A percentile compares a stretch with the other conserved stretches of the same genome.
These are phyloP conservation scores for Leptographium galeiforme DNA, from an alignment of 2,329 filamentous ascomycete species.

Conservation along the genomic window DNA sequence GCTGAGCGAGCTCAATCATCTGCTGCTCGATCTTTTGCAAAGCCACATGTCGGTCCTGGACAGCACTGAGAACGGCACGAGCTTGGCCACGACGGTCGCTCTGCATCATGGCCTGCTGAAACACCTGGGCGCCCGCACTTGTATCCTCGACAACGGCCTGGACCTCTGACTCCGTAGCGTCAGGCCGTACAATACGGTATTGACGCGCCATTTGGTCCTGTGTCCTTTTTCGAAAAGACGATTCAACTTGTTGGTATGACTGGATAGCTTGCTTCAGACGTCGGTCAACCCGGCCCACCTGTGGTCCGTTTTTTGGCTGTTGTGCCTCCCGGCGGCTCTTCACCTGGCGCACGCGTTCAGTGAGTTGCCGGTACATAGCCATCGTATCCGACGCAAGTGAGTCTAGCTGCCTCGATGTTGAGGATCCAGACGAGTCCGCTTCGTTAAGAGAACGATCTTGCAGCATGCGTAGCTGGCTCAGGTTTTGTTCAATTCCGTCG, in stretches of 20 bases:
- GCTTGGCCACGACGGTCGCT: conserved; percentile 72
- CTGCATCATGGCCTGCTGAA: conserved; percentile 74
- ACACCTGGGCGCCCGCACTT: conserved; percentile 62
- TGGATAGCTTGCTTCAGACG: conserved; percentile 70
- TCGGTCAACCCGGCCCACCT: conserved; percentile 70
- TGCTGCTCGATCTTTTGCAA: conserved; percentile 87
- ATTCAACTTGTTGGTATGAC: conserved; percentile 68
- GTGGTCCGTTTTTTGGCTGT: conserved; percentile 58
- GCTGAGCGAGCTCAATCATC: conserved; percentile 72
- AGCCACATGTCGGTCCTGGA: conserved; percentile 70
- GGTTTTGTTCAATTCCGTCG: conserved; percentile 57
- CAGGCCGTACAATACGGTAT: conserved; percentile 76
- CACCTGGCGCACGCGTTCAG: conserved; percentile 64
- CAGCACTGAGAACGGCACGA: conserved; percentile 63
- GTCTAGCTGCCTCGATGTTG: conserved; percentile 57
- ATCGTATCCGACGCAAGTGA: conserved; percentile 66
- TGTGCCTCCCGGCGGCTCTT: conserved; percentile 64
- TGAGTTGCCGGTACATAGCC: conserved; percentile 66
- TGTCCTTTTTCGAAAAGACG: conserved; percentile 64
- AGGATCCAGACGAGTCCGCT: conserved; percentile 54
- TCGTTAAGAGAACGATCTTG: conserved; percentile 63
- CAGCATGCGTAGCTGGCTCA: conserved; percentile 57
- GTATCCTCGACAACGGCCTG: conserved; percentile 62
- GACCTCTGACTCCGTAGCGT: conserved; percentile 68
- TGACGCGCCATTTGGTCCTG: conserved; percentile 78